A percentile compares a stretch with the other conserved stretches of the same genome.
phyloP scores from a whole-genome alignment of 2,329 filamentous ascomycete species.

The Cercospora sojina region DNA sequence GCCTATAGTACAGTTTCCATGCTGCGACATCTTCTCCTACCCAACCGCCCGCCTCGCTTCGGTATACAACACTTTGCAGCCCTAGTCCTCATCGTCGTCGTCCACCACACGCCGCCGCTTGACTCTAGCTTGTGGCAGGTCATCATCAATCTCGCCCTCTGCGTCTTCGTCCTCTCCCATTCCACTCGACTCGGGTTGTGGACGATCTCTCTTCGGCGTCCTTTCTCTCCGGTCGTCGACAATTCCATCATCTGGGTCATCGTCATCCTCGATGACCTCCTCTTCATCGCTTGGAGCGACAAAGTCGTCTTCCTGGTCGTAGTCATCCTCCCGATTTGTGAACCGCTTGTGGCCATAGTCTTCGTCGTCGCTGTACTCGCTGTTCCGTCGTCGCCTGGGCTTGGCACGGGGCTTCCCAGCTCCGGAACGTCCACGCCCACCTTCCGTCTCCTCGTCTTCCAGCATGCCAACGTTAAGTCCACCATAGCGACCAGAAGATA shows the following conservation, averaged over 20 bases:
- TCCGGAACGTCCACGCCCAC: slow-evolving; percentile 29
- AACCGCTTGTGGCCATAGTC: slow-evolving; percentile 69
- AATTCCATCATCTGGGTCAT: slow-evolving; percentile 48
- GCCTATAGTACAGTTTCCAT: background rate
- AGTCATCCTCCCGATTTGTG: slow-evolving; percentile 64
- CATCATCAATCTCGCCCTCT: slow-evolving; percentile 38
- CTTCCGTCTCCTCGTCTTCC: slow-evolving; percentile 57
- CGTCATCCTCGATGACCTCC: slow-evolving; percentile 59
- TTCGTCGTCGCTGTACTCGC: slow-evolving; percentile 68
- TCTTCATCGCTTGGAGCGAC: slow-evolving; percentile 75
- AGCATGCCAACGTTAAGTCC: slow-evolving; percentile 68
- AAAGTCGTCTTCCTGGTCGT: slow-evolving; percentile 78
- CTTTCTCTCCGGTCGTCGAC: slow-evolving; percentile 36
- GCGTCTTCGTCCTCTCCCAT: slow-evolving; percentile 39
- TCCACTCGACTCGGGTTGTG: slow-evolving; percentile 20
- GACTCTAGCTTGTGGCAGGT: slow-evolving; percentile 37
- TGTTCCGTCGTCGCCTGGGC: slow-evolving; percentile 40
- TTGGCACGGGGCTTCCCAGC: slow-evolving; percentile 37
- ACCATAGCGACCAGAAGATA: slow-evolving; percentile 47
- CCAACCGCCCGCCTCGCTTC: background rate
- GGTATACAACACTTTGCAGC: background rate
- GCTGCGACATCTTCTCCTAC: background rate
- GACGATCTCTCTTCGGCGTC: slow-evolving; percentile 43
- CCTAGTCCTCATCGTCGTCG: slow-evolving; percentile 51
- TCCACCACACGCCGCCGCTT: slow-evolving; percentile 48